Conservation (phyloP, 208 protist genomes). For the Strigomonas culicis region DNA sequence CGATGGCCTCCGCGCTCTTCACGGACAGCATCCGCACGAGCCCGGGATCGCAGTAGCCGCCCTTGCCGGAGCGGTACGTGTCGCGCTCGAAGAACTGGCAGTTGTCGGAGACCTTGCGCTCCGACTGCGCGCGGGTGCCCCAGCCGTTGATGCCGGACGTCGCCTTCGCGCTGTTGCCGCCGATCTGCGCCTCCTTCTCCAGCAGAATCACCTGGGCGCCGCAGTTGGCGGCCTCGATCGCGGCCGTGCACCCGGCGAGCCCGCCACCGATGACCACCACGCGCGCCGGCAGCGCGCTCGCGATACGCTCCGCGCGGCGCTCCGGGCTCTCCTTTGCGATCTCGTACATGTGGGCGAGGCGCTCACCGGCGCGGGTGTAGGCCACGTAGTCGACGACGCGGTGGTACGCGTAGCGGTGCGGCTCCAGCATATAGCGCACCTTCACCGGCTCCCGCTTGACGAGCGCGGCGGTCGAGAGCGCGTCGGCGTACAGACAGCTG, state of each 20-base stretch:
- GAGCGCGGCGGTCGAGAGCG: conserved; percentile 63
- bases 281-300: conserved; percentile 47
- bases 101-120: conserved; percentile 53
- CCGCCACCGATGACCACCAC: conserved; percentile 86
- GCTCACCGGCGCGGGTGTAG: conserved; percentile 59
- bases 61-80: conserved; percentile 61
- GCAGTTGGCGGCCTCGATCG: conserved; percentile 73
- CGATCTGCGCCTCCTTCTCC: conserved; percentile 87
- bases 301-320: conserved; percentile 50
- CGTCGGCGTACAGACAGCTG: conserved; percentile 84
- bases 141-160: conserved; percentile 95
- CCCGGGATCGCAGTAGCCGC: conserved; percentile 56
- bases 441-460: conserved; percentile 51
- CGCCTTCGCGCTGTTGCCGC: conserved; percentile 96
- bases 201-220: conserved; percentile 88
- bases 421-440: conserved; percentile 65
- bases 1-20: conserved; percentile 65
- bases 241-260: conserved; percentile 80
- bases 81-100: conserved; percentile 81
- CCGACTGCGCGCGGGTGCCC: conserved; percentile 81
- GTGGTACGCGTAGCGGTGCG: conserved; percentile 45
- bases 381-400: conserved; percentile 54
- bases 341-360: conserved; percentile 66
- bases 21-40: conserved; percentile 86
- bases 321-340: conserved; percentile 55